Conservation (phyloP, 2,329 filamentous ascomycete genomes). For the Alternaria postmessia region DNA sequence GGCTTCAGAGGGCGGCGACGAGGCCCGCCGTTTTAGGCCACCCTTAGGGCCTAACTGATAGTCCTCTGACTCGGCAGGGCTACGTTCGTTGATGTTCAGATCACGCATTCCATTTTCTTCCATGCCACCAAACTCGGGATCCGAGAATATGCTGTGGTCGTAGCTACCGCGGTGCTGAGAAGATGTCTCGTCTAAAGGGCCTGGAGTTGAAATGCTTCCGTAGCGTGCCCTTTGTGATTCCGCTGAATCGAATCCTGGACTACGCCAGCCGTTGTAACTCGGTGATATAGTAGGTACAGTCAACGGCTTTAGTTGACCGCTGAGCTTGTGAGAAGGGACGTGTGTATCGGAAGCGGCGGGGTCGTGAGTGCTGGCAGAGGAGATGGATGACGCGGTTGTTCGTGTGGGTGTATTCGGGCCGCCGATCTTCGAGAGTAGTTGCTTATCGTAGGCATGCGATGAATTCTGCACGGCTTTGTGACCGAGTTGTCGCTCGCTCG, state of each 20-base stretch:
- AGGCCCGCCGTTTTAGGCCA: constrained; percentile 70
- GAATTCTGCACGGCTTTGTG: constrained; percentile 65
- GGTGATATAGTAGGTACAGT: constrained; percentile 57
- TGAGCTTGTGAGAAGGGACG: constrained; percentile 51
- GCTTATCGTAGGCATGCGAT: constrained; percentile 69
- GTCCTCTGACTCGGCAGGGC: constrained; percentile 55
- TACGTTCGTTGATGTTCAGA: constrained; percentile 63
- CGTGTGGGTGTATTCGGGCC: constrained; percentile 65
- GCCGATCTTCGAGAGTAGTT: constrained; percentile 68
- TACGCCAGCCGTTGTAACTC: constrained; percentile 53
- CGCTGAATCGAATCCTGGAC: constrained; percentile 50
- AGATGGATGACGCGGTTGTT: constrained; percentile 41
- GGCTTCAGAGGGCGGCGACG: constrained; percentile 68
- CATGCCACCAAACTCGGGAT: constrained; percentile 58
- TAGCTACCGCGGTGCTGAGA: constrained; percentile 69
- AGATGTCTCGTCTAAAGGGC: constrained; percentile 58
- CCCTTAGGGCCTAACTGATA: constrained; percentile 56
- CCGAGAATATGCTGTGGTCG: constrained; percentile 65
- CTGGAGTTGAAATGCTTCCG: constrained; percentile 57
- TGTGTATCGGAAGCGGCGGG: constrained; percentile 47
- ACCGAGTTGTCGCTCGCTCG: constrained; percentile 67
- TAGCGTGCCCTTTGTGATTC: constrained; percentile 54
- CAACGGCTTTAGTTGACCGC: constrained; percentile 55
- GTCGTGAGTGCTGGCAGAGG: constrained; percentile 46
- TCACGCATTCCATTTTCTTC: constrained; percentile 62